Percentiles rank a stretch among this genome's conserved stretches.
phyloP scores from a whole-genome alignment of 768 basidiomycete species.

The Lyophyllum shimeji region DNA sequence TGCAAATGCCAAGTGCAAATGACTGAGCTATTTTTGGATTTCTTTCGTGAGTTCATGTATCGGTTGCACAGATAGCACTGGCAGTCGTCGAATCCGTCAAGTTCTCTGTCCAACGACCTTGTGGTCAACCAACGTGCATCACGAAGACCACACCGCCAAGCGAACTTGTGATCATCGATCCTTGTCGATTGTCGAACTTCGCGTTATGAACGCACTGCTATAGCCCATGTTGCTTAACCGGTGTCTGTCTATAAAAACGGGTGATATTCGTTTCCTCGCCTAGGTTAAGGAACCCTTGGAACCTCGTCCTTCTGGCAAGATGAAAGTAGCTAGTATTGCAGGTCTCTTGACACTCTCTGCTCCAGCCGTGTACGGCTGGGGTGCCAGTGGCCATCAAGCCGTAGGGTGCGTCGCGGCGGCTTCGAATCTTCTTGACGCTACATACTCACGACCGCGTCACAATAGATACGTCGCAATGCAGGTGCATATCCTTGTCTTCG shows the following conservation, averaged over 20 bases:
- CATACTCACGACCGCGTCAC: neutral
- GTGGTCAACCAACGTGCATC: slow-evolving; percentile 3
- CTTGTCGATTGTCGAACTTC: neutral
- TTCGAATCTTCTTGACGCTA: neutral
- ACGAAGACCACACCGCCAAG: neutral
- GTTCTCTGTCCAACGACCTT: neutral
- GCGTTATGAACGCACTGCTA: neutral
- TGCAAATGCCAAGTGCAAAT: neutral
- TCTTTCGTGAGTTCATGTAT: neutral
- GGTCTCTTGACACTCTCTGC: slow-evolving; percentile 12
- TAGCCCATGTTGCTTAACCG: neutral
- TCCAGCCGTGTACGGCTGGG: slow-evolving; percentile 35
- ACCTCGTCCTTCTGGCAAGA: neutral
- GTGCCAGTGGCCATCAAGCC: slow-evolving; percentile 41
- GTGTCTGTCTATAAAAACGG: neutral
- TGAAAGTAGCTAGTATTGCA: slow-evolving; percentile 9
- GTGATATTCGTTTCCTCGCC: neutral
- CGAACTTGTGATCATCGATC: neutral
- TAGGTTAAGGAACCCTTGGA: neutral
- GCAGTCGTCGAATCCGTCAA: neutral
- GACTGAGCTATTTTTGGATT: neutral
- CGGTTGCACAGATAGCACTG: neutral
- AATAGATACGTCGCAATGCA: slow-evolving; percentile 41
- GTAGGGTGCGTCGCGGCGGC: slow-evolving; percentile 33
- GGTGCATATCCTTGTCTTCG: slow-evolving; percentile 18